Percentiles rank a stretch among this genome's conserved stretches.
These are phyloP conservation scores for Pleurotus citrinopileatus DNA, from an alignment of 768 basidiomycete species.

Conservation along the genomic window DNA sequence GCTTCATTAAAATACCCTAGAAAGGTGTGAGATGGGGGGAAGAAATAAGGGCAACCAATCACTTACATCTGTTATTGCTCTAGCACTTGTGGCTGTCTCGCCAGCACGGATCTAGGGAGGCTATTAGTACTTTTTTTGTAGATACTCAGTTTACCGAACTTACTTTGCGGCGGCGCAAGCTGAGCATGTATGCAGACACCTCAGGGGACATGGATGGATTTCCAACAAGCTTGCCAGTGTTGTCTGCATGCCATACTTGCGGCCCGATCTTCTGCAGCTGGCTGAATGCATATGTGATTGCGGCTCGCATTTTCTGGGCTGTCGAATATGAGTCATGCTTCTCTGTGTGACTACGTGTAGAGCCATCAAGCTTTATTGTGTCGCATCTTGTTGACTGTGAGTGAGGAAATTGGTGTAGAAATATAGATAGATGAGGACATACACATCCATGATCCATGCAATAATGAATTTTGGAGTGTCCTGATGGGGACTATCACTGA, in stretches of 20 bases:
- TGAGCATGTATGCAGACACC: conserved; percentile 25
- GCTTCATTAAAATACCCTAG: conserved; percentile 20
- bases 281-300: conserved; percentile 27
- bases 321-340: conserved; percentile 22
- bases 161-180: conserved; percentile 19
- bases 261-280: conserved; percentile 16
- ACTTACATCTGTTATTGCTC: conserved; percentile 24
- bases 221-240: conserved; percentile 18
- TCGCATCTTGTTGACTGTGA: too few species aligned
- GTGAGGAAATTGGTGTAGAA: too few species aligned
- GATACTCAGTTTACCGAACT: background rate
- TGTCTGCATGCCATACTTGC: conserved; percentile 26
- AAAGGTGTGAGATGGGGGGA: background rate
- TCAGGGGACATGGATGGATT: conserved; percentile 25
- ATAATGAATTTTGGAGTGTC: too few species aligned
- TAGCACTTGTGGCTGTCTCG: conserved; percentile 23
- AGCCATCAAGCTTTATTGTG: conserved; percentile 11
- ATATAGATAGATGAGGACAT: too few species aligned
- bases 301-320: conserved; percentile 35
- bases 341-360: conserved; percentile 12
- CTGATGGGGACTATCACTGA: too few species aligned
- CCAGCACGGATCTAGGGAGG: conserved; percentile 19
- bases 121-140: background rate
- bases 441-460: too few species aligned
- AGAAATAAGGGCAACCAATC: background rate